Evolutionary conservation across 2,329 filamentous ascomycete genomes (phyloP).

Genomic region (Monilinia laxa): DNA sequence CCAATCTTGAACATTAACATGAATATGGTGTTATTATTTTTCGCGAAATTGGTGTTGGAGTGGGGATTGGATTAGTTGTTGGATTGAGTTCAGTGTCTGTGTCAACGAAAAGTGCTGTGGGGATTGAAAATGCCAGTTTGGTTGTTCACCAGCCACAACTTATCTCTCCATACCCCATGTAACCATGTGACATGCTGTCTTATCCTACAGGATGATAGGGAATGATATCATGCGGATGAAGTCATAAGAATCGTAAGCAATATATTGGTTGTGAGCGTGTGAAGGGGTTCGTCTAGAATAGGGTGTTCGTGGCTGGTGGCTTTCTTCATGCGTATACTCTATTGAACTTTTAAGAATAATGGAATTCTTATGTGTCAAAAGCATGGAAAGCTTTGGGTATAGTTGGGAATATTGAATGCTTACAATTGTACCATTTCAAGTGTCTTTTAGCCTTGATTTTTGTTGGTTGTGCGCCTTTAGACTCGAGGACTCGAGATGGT

Average conservation of each 20-base stretch:
- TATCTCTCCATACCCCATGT: slow-evolving; percentile 11
- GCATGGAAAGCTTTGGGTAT: neutral
- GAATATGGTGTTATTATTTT: neutral
- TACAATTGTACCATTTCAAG: neutral
- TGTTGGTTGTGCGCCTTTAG: neutral
- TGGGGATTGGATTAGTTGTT: neutral
- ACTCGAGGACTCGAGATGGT: neutral
- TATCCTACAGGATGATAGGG: neutral
- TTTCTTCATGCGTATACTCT: neutral
- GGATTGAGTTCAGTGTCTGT: slow-evolving; percentile 4
- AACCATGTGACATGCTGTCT: neutral
- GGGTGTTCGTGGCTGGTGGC: slow-evolving; percentile 3
- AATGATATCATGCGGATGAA: slow-evolving; percentile 20
- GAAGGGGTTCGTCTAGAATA: neutral
- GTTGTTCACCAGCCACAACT: slow-evolving; percentile 18
- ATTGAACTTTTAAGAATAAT: neutral
- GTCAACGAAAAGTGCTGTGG: slow-evolving; percentile 11
- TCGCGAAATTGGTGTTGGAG: neutral
- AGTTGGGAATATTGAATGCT: neutral
- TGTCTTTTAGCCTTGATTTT: slow-evolving; percentile 14
- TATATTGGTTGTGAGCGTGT: neutral
- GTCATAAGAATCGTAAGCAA: neutral
- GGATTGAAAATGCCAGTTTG: neutral
- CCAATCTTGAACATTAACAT: neutral
- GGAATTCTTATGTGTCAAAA: neutral